Conservation (phyloP, 768 basidiomycete genomes). For the Tulasnella sp. region DNA sequence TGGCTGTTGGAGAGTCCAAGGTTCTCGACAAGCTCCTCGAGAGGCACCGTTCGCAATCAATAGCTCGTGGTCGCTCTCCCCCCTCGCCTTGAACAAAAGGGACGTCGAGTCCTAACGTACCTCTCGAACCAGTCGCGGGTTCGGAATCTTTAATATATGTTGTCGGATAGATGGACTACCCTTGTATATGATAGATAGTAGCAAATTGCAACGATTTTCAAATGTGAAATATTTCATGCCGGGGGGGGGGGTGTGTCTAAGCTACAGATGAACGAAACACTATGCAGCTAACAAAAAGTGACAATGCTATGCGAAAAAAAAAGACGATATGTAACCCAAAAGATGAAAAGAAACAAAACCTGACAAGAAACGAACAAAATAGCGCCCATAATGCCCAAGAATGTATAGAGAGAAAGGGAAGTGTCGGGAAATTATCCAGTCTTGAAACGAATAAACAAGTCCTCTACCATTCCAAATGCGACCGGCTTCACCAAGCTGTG, state of each 20-base stretch:
- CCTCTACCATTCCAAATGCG: constrained; percentile 79
- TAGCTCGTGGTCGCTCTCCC: background rate
- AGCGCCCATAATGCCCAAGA: background rate
- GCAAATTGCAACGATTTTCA: background rate
- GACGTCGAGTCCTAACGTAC: background rate
- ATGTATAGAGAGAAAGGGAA: background rate
- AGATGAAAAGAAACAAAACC: too few species aligned
- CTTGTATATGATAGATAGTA: background rate
- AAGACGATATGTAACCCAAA: background rate
- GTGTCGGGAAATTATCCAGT: background rate
- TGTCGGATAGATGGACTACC: background rate
- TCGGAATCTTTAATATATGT: background rate
- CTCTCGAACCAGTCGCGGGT: background rate
- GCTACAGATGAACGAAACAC: background rate
- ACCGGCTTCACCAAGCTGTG: constrained; percentile 89
- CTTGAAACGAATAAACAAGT: constrained; percentile 20
- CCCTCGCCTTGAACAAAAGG: background rate
- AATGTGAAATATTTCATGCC: background rate
- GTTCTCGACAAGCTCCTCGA: constrained; percentile 81
- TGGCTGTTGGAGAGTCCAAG: constrained; percentile 90
- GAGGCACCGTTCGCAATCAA: constrained; percentile 57
- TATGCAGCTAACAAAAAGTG: background rate
- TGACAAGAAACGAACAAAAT: background rate
- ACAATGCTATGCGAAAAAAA: background rate
- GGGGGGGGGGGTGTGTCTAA: background rate